Evolutionary conservation across 768 basidiomycete species (phyloP).

Genomic region (Lentinula sp.): DNA sequence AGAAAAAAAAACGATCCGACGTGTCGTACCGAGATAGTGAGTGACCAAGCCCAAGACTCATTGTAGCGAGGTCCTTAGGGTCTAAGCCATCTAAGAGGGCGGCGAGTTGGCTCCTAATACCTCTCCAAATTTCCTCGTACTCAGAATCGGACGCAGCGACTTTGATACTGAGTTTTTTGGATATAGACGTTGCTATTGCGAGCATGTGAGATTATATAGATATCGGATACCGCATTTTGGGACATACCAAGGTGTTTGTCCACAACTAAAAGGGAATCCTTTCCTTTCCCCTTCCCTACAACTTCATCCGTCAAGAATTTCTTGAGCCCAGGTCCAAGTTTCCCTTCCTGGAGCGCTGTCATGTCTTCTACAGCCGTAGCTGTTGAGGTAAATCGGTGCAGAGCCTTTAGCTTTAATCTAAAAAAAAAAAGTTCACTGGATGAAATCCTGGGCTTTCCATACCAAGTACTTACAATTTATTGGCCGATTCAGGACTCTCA

Average conservation of each 20-base stretch:
- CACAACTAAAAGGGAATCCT: slow-evolving; percentile 78
- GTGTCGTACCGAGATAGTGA: slow-evolving; percentile 76
- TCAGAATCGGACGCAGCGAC: slow-evolving; percentile 59
- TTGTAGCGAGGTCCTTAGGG: slow-evolving; percentile 91
- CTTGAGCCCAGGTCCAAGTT: slow-evolving; percentile 88
- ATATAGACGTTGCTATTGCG: slow-evolving; percentile 68
- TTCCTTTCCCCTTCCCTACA: slow-evolving; percentile 84
- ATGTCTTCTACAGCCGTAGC: slow-evolving; percentile 97
- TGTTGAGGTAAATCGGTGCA: slow-evolving; percentile 96
- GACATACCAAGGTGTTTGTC: slow-evolving; percentile 85
- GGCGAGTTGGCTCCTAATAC: slow-evolving; percentile 86
- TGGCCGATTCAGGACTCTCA: slow-evolving; percentile 86
- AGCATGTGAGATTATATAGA: background rate
- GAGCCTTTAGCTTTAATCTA: slow-evolving; percentile 89
- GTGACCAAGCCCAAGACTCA: slow-evolving; percentile 97
- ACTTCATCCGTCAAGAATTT: slow-evolving; percentile 87
- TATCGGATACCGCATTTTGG: background rate
- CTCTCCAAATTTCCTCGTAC: slow-evolving; percentile 85
- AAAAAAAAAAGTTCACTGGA: background rate
- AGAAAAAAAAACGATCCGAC: background rate
- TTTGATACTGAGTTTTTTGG: slow-evolving; percentile 91
- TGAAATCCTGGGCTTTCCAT: slow-evolving; percentile 4
- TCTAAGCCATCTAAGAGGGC: slow-evolving; percentile 86
- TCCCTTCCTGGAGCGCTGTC: slow-evolving; percentile 86
- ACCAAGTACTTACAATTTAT: slow-evolving; percentile 67